Percentiles rank a stretch among this genome's conserved stretches.
Conservation (phyloP, 2,329 filamentous ascomycete genomes). For the Ceratocystis smalleyi region DNA sequence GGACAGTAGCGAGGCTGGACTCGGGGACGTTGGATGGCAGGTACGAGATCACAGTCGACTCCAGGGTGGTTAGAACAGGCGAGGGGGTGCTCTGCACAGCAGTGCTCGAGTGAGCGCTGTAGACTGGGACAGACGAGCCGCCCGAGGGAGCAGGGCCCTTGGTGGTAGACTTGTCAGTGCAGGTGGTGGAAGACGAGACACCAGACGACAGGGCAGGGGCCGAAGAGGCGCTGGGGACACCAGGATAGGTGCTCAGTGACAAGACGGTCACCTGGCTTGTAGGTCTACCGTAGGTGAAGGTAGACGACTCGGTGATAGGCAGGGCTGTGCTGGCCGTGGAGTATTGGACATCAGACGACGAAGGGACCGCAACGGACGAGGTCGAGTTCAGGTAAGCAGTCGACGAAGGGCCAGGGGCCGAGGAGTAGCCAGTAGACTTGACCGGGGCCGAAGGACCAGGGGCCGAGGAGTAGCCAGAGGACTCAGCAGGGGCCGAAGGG, state of each 20-base stretch:
- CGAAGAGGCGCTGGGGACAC: not conserved
- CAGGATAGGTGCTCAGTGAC: conserved; percentile 4
- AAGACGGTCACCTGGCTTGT: conserved; percentile 1
- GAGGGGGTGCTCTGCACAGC: conserved; percentile 8
- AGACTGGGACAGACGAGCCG: not conserved
- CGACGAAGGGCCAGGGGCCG: not conserved
- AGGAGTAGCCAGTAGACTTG: not conserved
- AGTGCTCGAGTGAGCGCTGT: not conserved
- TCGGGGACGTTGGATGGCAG: not conserved
- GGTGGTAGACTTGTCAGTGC: conserved; percentile 6
- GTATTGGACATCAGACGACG: not conserved
- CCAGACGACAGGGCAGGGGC: not conserved
- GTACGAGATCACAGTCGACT: conserved; percentile 10
- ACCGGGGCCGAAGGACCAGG: not conserved
- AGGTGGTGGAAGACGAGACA: conserved; percentile 2
- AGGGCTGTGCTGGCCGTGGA: conserved; percentile 1
- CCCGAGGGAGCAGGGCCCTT: not conserved
- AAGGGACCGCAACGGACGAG: not conserved
- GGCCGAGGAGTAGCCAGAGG: not conserved
- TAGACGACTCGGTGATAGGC: not conserved
- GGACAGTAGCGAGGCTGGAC: not conserved
- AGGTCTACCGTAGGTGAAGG: not conserved
- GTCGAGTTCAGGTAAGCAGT: not conserved
- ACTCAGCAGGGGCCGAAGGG: not conserved
- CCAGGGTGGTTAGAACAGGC: conserved; percentile 11